Base-by-base conservation (phyloP, 768 basidiomycete genomes). In the Clitopilus passeckerianus region DNA sequence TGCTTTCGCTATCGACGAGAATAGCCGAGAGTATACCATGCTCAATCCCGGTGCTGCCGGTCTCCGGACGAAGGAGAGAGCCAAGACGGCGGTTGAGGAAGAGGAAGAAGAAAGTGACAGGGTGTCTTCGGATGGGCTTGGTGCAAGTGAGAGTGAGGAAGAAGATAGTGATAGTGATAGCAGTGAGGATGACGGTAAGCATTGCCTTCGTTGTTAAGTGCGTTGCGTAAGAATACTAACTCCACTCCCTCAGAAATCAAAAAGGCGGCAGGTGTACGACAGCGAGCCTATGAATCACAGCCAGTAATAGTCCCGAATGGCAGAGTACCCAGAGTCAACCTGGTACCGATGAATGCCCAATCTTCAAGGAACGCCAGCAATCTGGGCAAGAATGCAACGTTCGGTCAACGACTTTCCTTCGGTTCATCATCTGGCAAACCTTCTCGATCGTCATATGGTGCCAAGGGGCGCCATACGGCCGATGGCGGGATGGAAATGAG, bases 1-100 rank as follows among this genome's bases (percentile, higher is more conserved):
- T 3, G 91, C 91, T 58, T 99, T 93, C 71, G 82, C 89, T 66
- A 91, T 99, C 63, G 96, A 98, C 72, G 91, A 95, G 76, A 82
- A 75, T 43, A 91, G 79, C 64, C 80, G 91, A 66, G 97, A 98
- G 76, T 98, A 81, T 70, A 90, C 88, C n/a, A 73, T 98, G 63
- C 84, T 98, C 69, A 95, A 98, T 71, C 96, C 96, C 14, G 95
- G 94, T 18, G 74, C 88, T 9, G 85, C 76, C n/a, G 80, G 83
- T 30, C 81, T 82, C 68, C 73, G 76, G 67, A 69, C 60, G 23
- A 66, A 65, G 57, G 67, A 64, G 34, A 73, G 77, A 63, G 72
- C 73, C 54, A 91, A 83, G 79, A 95, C 92, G 0, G 92, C 89
- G 1, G 91, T 93, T 23, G 91, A 95, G 67, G 86, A 91, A 34